Base-by-base conservation (phyloP, 2,329 filamentous ascomycete species). In the Amphichorda felina region DNA sequence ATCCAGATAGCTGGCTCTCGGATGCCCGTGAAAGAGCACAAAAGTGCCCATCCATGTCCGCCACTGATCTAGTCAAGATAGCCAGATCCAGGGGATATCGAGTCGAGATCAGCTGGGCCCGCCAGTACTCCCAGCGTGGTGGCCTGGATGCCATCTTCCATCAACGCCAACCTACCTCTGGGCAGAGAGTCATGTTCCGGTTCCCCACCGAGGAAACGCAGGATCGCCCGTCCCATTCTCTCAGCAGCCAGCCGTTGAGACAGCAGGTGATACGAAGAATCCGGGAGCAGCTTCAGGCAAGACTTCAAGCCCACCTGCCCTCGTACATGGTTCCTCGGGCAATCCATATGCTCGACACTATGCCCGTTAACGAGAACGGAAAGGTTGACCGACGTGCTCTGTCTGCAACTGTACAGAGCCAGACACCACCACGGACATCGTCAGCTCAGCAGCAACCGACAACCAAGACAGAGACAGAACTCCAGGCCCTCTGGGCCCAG, bases 71-170 rank as follows among this genome's bases (percentile, higher is more conserved):
- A 5, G 40, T 36, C 1, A 33, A 43, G 3, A 21, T 57, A 1
- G 47, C 46, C 4, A 5, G 53, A 22, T 41, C 45, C 15, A 45
- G 55, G 11, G 64, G 65, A n/a, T 71, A 63, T 39, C 47, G 59
- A 17, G 65, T 69, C 15, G 60, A 69, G 15, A 43, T 57, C 4
- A 56, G 57, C 36, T 67, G 65, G 42, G 69, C 67, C 0, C 50
- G 56, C 13, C 63, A 63, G 28, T 15, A 38, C 15, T 41, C 42
- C 7, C 49, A 48, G n/a, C 36, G 33, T 1, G 51, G 51, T 10
- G 47, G 42, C 1, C 15, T 54, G 0, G 51, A 54, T 18, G 49
- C 44, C 14, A 26, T 55, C 3, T 55, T 55, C 35, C 45, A 58
- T 50, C 15, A 62, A 60, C 26, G 56, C 59, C 29, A 48, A 46